Conservation (phyloP, 208 protist genomes). For the Leishmania tarentolae region DNA sequence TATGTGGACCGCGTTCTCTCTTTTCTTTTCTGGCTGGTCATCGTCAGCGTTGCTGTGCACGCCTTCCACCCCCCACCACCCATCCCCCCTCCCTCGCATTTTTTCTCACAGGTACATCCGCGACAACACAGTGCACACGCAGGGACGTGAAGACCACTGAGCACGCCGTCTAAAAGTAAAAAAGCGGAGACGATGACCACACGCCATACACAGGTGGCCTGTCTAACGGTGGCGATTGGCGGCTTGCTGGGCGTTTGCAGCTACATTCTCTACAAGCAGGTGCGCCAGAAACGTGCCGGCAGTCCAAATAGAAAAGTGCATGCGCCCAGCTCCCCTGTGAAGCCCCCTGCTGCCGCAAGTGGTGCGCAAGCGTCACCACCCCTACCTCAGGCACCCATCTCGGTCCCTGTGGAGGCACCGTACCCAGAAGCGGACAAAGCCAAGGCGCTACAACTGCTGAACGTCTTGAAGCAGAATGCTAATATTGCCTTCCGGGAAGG, state of each 20-base stretch:
- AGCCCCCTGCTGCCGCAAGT: background rate
- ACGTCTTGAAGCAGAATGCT: constrained; percentile 54
- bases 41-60: background rate
- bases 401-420: constrained; percentile 26
- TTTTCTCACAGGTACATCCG: background rate
- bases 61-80: background rate
- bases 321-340: background rate
- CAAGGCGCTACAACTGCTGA: constrained; percentile 47
- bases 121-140: background rate
- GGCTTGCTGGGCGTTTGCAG: constrained; percentile 25
- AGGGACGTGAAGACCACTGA: background rate
- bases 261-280: constrained; percentile 14
- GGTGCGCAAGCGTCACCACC: background rate
- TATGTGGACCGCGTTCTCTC: background rate
- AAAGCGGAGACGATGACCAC: background rate
- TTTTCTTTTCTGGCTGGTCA: background rate
- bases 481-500: constrained; percentile 68
- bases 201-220: background rate
- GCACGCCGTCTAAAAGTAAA: background rate
- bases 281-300: background rate
- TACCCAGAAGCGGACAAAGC: constrained; percentile 26
- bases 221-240: background rate
- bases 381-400: background rate
- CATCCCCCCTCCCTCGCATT: background rate
- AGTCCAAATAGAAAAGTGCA: background rate